phyloP scores from a whole-genome alignment of 768 basidiomycete genomes.

The Collybiopsis confluens region DNA sequence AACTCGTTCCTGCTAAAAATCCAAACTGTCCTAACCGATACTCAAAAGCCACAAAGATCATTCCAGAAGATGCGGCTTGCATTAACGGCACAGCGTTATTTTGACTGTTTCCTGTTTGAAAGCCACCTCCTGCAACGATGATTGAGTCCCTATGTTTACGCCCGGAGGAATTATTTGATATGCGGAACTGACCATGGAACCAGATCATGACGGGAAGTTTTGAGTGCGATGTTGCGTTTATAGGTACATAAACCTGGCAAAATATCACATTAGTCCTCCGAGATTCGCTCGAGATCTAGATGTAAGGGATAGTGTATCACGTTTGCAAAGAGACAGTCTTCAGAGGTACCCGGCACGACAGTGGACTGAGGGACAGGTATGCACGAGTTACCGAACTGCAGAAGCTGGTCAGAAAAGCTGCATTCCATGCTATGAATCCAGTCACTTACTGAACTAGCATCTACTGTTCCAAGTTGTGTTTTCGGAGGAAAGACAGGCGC shows the following conservation, averaged over 20 bases:
- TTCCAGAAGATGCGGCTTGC: conserved; percentile 25
- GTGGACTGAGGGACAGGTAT: conserved; percentile 27
- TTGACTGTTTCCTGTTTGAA: conserved; percentile 31
- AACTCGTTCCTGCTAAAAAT: conserved; percentile 27
- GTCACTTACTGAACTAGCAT: conserved; percentile 28
- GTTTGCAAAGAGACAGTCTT: conserved; percentile 42
- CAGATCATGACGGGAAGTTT: conserved; percentile 31
- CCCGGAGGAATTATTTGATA: too few relatives aligned
- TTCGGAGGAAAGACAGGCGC: conserved; percentile 35
- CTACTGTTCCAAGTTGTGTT: conserved; percentile 29
- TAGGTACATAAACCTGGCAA: conserved; percentile 17
- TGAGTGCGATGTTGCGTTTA: conserved; percentile 5
- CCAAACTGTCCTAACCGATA: conserved; percentile 40
- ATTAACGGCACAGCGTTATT: conserved; percentile 27
- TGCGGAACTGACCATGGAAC: conserved; percentile 31
- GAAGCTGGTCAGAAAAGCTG: not conserved
- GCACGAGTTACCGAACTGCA: conserved; percentile 33
- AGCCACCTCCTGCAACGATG: conserved; percentile 32
- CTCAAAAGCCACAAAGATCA: conserved; percentile 39
- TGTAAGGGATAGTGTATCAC: conserved; percentile 15
- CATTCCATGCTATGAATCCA: not conserved
- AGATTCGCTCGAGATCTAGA: not conserved
- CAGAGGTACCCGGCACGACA: conserved; percentile 26
- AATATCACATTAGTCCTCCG: not conserved
- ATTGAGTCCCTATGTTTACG: too few relatives aligned